Percentiles rank a stretch among this genome's conserved stretches.
These are phyloP conservation scores for Laetiporus sulphureus DNA, from an alignment of 1,284 basidiomycete species.

Conservation along the genomic window DNA sequence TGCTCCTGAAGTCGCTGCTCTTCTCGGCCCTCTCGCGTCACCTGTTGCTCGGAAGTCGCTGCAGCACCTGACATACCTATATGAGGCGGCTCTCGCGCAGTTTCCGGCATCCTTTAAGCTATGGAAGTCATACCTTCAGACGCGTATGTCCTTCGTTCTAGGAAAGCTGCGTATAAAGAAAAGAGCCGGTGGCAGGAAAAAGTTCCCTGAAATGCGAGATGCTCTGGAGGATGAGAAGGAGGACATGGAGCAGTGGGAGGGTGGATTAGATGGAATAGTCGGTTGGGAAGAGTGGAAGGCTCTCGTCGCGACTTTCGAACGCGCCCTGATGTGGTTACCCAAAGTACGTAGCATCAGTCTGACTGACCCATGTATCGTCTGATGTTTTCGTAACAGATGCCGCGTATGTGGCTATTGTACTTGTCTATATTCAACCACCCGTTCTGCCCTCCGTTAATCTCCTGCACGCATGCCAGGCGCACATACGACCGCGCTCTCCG, in stretches of 20 bases:
- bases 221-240: slow-evolving; percentile 81
- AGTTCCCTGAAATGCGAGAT: slow-evolving; percentile 83
- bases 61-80: slow-evolving; percentile 83
- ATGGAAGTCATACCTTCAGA: slow-evolving; percentile 89
- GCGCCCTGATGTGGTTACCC: slow-evolving; percentile 91
- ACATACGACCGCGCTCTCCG: slow-evolving; percentile 95
- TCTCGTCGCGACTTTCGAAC: slow-evolving; percentile 84
- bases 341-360: slow-evolving; percentile 47
- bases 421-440: slow-evolving; percentile 88
- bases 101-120: slow-evolving; percentile 91
- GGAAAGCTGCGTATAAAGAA: slow-evolving; percentile 71
- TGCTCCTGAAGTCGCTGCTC: slow-evolving; percentile 38
- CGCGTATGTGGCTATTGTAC: slow-evolving; percentile 92
- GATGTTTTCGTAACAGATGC: slow-evolving; percentile 52
- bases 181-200: slow-evolving; percentile 78
- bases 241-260: slow-evolving; percentile 76
- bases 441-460: slow-evolving; percentile 78
- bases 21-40: slow-evolving; percentile 73
- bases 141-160: slow-evolving; percentile 82
- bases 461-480: slow-evolving; percentile 85
- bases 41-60: slow-evolving; percentile 69
- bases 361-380: slow-evolving; percentile 3
- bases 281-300: slow-evolving; percentile 96
- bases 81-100: slow-evolving; percentile 85
- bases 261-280: slow-evolving; percentile 79